A percentile compares a stretch with the other conserved stretches of the same genome.
phyloP scores from a whole-genome alignment of 257 asterid species.

The Nicotiana knightiana region DNA sequence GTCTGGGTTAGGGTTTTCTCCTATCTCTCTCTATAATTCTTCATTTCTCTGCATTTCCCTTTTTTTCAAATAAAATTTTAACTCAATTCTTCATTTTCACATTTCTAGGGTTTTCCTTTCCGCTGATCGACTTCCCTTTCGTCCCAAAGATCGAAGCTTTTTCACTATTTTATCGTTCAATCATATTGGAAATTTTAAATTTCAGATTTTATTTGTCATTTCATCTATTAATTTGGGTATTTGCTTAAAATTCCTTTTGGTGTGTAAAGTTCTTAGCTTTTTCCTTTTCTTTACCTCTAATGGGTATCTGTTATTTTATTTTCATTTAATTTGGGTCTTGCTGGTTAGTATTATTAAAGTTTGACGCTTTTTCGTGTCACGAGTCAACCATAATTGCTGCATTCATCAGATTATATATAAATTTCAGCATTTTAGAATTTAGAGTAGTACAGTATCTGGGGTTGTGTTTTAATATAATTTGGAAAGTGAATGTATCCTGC shows the following conservation, averaged over 20 bases:
- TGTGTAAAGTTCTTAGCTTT: not conserved
- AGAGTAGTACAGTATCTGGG: not conserved
- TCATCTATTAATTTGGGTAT: not conserved
- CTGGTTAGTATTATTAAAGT: not conserved
- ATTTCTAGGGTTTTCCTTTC: not conserved
- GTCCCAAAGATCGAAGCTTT: slow-evolving; percentile 6
- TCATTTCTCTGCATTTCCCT: not conserved
- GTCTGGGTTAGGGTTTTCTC: slow-evolving; percentile 13
- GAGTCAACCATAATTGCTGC: slow-evolving; percentile 8
- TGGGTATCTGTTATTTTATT: not conserved
- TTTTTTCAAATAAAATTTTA: not conserved
- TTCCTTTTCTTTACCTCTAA: not conserved
- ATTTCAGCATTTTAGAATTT: not conserved
- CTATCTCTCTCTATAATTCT: not conserved
- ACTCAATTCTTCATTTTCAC: not conserved
- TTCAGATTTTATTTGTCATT: not conserved
- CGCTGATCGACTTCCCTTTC: not conserved
- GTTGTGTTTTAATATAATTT: slow-evolving; percentile 5
- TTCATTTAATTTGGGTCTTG: not conserved
- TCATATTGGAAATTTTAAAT: not conserved
- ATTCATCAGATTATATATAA: not conserved
- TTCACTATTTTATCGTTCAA: not conserved
- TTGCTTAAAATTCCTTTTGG: not conserved
- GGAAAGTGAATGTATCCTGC: slow-evolving; percentile 35
- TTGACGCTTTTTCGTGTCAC: not conserved